Conservation (phyloP, 176 grass and related monocot species). For the Rhynchospora tenuis region DNA sequence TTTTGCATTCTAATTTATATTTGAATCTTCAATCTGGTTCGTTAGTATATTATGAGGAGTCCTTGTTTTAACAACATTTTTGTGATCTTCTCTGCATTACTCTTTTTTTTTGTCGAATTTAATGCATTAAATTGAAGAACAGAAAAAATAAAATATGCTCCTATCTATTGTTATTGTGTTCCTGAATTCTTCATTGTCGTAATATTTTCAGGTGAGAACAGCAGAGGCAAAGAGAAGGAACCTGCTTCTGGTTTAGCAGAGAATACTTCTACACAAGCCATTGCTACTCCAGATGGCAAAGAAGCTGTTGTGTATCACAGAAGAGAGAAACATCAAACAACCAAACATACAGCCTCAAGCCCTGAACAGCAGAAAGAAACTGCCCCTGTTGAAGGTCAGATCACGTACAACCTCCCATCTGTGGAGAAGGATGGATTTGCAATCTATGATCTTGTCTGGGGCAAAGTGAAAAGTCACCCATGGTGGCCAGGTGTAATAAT, state of each 20-base stretch:
- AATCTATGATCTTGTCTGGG: constrained; percentile 87
- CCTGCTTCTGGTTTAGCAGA: not conserved
- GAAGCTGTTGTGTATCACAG: constrained; percentile 26
- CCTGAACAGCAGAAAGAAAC: constrained; percentile 1
- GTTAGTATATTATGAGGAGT: not conserved
- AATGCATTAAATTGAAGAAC: not conserved
- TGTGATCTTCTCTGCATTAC: not conserved
- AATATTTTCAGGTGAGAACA: constrained; percentile 12
- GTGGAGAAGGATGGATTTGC: constrained; percentile 48
- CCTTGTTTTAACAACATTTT: not conserved
- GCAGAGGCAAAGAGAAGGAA: not conserved
- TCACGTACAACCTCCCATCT: constrained; percentile 48
- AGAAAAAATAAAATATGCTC: not conserved
- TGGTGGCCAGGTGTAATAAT: constrained; percentile 99
- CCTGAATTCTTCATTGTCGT: not conserved
- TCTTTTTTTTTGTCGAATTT: not conserved
- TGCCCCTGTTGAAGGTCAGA: constrained; percentile 9
- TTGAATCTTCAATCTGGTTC: not conserved
- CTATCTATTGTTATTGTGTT: not conserved
- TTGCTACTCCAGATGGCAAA: constrained; percentile 9
- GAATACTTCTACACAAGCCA: not conserved
- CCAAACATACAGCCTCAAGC: not conserved
- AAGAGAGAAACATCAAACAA: constrained; percentile 12
- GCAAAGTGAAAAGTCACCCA: constrained; percentile 97
- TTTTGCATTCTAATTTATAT: not conserved